phyloP scores from a whole-genome alignment of 192 early-diverging fungal genomes.

The Gaertneriomyces sp. region DNA sequence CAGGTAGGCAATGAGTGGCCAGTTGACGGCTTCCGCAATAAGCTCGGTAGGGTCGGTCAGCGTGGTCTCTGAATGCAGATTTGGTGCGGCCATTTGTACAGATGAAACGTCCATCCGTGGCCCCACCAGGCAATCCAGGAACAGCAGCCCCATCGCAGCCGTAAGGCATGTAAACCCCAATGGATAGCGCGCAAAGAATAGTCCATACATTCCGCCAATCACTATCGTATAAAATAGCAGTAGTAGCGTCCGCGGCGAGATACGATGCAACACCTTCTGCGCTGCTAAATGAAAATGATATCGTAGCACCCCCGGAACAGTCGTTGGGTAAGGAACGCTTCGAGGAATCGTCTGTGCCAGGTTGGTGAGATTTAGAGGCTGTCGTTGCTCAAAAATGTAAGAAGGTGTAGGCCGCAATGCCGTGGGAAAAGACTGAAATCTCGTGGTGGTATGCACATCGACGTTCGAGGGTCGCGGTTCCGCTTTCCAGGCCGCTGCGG shows the following conservation, averaged over 20 bases:
- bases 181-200: neutral
- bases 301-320: neutral
- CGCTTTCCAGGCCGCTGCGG: neutral
- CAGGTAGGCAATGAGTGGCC: conserved; percentile 7
- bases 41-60: conserved; percentile 5
- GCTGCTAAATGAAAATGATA: neutral
- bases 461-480: neutral
- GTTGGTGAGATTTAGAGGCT: conserved; percentile 7
- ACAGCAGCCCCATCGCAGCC: conserved; percentile 1
- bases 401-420: neutral
- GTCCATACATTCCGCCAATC: neutral
- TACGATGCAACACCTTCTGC: neutral
- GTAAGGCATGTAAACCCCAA: conserved; percentile 4
- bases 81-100: neutral
- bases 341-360: conserved; percentile 4
- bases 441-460: neutral
- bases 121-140: neutral
- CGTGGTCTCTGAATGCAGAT: neutral
- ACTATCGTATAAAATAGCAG: neutral
- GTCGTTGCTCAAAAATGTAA: conserved; percentile 4
- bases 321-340: conserved; percentile 11
- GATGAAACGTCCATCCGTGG: too few species aligned
- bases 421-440: neutral
- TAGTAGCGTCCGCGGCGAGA: neutral
- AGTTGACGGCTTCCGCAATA: conserved; percentile 9